These are phyloP conservation scores for Russula dissimulans DNA, from an alignment of 768 basidiomycete genomes.

Conservation along the genomic window DNA sequence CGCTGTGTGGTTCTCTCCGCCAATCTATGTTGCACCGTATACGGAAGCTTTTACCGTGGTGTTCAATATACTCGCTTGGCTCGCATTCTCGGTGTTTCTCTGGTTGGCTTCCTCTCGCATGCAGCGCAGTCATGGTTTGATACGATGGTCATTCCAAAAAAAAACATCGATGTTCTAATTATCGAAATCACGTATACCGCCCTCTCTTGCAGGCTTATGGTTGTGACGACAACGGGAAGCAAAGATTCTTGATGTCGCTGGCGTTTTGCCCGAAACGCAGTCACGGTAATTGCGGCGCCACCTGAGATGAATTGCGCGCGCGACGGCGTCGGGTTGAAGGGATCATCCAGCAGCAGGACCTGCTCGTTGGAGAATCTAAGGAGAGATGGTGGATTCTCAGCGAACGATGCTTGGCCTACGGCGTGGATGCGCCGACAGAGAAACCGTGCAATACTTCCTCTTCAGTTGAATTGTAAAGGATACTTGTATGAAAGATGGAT, in stretches of 20 bases:
- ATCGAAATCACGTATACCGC: constrained; percentile 59
- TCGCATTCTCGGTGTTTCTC: constrained; percentile 45
- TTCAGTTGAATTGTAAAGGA: too few relatives aligned
- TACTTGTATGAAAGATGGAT: too few relatives aligned
- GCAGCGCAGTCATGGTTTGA: constrained; percentile 54
- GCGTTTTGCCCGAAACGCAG: constrained; percentile 60
- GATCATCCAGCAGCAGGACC: constrained; percentile 64
- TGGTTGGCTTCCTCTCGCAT: constrained; percentile 56
- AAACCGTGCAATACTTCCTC: too few relatives aligned
- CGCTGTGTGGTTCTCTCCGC: not conserved
- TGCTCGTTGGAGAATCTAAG: constrained; percentile 54
- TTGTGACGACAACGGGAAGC: not conserved
- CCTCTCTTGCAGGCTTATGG: not conserved
- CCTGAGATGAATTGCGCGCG: constrained; percentile 43
- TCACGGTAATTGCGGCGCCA: constrained; percentile 34
- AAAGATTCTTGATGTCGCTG: constrained; percentile 45
- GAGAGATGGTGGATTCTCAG: constrained; percentile 60
- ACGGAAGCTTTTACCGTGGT: constrained; percentile 8
- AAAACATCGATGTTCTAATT: constrained; percentile 59
- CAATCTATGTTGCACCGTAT: constrained; percentile 1
- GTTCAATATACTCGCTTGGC: constrained; percentile 29
- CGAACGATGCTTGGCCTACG: constrained; percentile 20
- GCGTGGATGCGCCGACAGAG: constrained; percentile 41
- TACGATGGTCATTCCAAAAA: constrained; percentile 39
- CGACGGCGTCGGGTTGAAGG: constrained; percentile 30